Percentiles rank a stretch among this genome's conserved stretches.
Conservation (phyloP, 2,329 filamentous ascomycete species). For the Thielaviopsis ethacetica region DNA sequence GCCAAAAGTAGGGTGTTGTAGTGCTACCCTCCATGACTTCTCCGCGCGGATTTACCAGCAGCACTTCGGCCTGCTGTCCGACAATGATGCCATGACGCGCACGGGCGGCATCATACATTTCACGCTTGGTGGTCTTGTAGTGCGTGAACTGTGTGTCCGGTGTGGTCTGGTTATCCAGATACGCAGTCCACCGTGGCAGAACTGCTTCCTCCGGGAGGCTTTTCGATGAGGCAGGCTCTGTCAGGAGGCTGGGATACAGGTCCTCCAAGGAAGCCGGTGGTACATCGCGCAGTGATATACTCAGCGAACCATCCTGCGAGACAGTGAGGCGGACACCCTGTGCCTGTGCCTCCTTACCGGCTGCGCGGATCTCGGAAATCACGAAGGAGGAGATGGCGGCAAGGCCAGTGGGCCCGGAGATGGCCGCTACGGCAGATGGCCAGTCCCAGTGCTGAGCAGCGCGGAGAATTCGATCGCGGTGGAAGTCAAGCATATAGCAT, state of each 20-base stretch:
- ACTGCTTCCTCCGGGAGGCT: slow-evolving; percentile 22
- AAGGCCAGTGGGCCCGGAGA: slow-evolving; percentile 32
- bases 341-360: neutral
- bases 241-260: slow-evolving; percentile 19
- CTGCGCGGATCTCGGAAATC: neutral
- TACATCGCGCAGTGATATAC: slow-evolving; percentile 23
- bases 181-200: slow-evolving; percentile 24
- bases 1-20: slow-evolving; percentile 69
- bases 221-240: slow-evolving; percentile 29
- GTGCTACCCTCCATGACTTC: slow-evolving; percentile 75
- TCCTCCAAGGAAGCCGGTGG: slow-evolving; percentile 28
- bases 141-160: slow-evolving; percentile 50
- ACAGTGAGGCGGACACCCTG: slow-evolving; percentile 37
- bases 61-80: slow-evolving; percentile 45
- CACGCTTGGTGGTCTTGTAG: slow-evolving; percentile 68
- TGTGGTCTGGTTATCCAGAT: slow-evolving; percentile 28
- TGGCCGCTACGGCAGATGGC: slow-evolving; percentile 26
- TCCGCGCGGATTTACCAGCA: slow-evolving; percentile 49
- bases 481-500: slow-evolving; percentile 66
- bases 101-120: slow-evolving; percentile 56
- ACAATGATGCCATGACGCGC: slow-evolving; percentile 37
- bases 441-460: slow-evolving; percentile 42
- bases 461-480: slow-evolving; percentile 60
- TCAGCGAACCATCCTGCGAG: slow-evolving; percentile 29
- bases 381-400: slow-evolving; percentile 25